Evolutionary conservation across 495 filamentous ascomycete species (phyloP).

Genomic region (Podospora pseudopauciseta): DNA sequence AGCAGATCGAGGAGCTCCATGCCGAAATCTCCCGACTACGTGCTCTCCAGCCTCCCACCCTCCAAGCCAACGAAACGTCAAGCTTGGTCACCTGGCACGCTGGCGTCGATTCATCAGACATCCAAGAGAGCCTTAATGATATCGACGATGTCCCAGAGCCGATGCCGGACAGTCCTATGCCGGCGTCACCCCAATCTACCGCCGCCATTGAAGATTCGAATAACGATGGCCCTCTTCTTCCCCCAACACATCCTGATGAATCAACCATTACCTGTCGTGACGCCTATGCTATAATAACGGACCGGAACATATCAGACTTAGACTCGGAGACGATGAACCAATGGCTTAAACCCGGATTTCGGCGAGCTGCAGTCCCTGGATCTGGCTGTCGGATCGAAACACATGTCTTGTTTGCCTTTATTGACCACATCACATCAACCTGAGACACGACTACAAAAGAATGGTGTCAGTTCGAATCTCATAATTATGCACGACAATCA

Average conservation of each 20-base stretch:
- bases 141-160: not conserved
- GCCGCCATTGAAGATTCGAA: not conserved
- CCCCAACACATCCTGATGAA: conserved; percentile 21
- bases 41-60: not conserved
- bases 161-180: too few species aligned
- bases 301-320: conserved; percentile 18
- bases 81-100: not conserved
- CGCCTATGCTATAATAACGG: conserved; percentile 23
- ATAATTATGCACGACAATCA: not conserved
- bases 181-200: not conserved
- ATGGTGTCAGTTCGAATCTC: not conserved
- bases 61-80: not conserved
- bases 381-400: conserved; percentile 29
- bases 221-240: conserved; percentile 17
- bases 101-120: not conserved
- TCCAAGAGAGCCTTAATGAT: not conserved
- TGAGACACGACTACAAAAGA: not conserved
- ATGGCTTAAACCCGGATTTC: conserved; percentile 25
- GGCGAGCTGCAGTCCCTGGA: conserved; percentile 21
- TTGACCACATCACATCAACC: conserved; percentile 22
- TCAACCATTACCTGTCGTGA: conserved; percentile 31
- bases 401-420: conserved; percentile 28
- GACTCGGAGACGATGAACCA: conserved; percentile 15
- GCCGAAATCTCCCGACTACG: conserved; percentile 23
- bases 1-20: conserved; percentile 18